Conservation (phyloP, 1,139 yeast species). For the Diutina mesorugosa region DNA sequence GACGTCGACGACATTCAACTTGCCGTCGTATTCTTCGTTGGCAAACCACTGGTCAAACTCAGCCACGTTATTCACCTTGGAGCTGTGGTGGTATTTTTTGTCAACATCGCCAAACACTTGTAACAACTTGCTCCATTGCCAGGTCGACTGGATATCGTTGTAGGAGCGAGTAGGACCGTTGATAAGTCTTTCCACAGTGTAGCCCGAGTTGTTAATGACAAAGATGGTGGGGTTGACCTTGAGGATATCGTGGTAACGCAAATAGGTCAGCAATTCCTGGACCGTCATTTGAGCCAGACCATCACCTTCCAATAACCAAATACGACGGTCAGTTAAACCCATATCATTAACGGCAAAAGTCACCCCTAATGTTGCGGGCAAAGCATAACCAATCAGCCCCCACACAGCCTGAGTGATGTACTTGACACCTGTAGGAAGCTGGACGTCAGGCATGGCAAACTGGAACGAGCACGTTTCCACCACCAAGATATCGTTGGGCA, state of each 20-base stretch:
- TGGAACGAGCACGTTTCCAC: slow-evolving; percentile 73
- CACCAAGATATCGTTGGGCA: slow-evolving; percentile 52
- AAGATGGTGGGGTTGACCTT: slow-evolving; percentile 43
- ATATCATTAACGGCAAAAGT: slow-evolving; percentile 55
- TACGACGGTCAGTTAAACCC: slow-evolving; percentile 31
- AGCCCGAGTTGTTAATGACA: slow-evolving; percentile 71
- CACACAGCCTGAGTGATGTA: slow-evolving; percentile 58
- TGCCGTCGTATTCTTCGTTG: slow-evolving; percentile 11
- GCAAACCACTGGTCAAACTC: slow-evolving; percentile 15
- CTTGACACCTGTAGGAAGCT: slow-evolving; percentile 38
- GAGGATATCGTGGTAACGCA: slow-evolving; percentile 25
- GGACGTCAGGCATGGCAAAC: slow-evolving; percentile 54
- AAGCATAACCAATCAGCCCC: slow-evolving; percentile 77
- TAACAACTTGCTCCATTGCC: slow-evolving; percentile 67
- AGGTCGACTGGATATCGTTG: slow-evolving; percentile 65
- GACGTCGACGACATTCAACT: slow-evolving; percentile 45
- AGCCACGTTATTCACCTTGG: slow-evolving; percentile 16
- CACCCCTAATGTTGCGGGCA: slow-evolving; percentile 76
- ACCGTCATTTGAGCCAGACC: slow-evolving; percentile 89
- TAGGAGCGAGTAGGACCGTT: slow-evolving; percentile 65
- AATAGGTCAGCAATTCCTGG: slow-evolving; percentile 62
- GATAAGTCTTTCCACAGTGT: slow-evolving; percentile 76
- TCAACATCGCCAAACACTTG: slow-evolving; percentile 52
- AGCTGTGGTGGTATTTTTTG: slow-evolving; percentile 21
- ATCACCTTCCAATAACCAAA: slow-evolving; percentile 71